phyloP scores from a whole-genome alignment of 2,329 filamentous ascomycete species.

The Emericellopsis cladophorae region DNA sequence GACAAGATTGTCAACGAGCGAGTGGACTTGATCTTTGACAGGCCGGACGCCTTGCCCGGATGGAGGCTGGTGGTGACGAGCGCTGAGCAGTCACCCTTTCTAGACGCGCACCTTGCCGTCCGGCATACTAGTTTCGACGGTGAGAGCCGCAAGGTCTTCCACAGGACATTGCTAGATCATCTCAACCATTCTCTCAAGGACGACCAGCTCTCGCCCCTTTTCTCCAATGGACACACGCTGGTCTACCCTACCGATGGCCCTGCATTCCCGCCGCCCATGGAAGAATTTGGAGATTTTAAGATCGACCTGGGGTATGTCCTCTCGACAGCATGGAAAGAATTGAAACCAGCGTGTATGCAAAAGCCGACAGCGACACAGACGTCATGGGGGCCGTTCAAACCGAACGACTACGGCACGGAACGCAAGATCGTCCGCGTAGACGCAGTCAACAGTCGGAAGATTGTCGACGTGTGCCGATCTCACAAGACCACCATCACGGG shows the following conservation, averaged over 20 bases:
- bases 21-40: conserved; percentile 7
- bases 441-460: conserved; percentile 4
- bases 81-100: conserved; percentile 1
- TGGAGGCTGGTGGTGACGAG: conserved; percentile 12
- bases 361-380: conserved; percentile 4
- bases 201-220: not conserved
- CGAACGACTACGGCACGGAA: conserved; percentile 8
- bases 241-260: conserved; percentile 1
- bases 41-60: conserved; percentile 10
- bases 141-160: conserved; percentile 17
- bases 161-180: conserved; percentile 12
- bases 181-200: conserved; percentile 8
- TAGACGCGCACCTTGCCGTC: conserved; percentile 14
- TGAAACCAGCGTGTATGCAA: conserved; percentile 5
- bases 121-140: conserved; percentile 15
- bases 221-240: conserved; percentile 3
- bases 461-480: conserved; percentile 11
- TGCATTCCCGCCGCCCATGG: conserved; percentile 10
- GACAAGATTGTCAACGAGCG: not conserved
- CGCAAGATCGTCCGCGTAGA: conserved; percentile 8
- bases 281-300: conserved; percentile 9
- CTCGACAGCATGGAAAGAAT: conserved; percentile 7
- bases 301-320: conserved; percentile 7
- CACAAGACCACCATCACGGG: conserved; percentile 15
- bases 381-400: conserved; percentile 11